Base-by-base conservation (phyloP, 768 basidiomycete species). In the Tremella mesenterica region DNA sequence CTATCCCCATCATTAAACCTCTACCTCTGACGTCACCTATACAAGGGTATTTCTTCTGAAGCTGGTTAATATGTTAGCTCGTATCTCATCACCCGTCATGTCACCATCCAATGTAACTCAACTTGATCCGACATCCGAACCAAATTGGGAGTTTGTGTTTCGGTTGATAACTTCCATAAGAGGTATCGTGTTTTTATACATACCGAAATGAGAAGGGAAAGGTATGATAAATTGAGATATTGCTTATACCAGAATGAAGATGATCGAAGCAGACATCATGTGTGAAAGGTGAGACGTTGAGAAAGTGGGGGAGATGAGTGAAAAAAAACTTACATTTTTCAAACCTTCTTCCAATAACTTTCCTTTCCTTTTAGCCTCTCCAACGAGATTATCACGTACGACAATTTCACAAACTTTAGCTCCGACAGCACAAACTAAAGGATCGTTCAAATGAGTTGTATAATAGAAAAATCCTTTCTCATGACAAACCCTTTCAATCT, bases 401-500 rank as follows among this genome's bases (percentile, higher is more conserved):
- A 60, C 62, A 34, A 64, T 58, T 45, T 60, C 44, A 38, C 39
- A 44, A 14, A 58, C 59, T 29, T 64, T 58, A 10, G 51, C 34
- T 10, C 58, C 66, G 13, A 63, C 56, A 1, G 61, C 58, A 34
- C 48, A 52, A 8, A 44, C 38, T 16, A 60, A 52, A 3, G 63
- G 63, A 36, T 65, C 60, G 36, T 56, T 58, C 29, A 67, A 27
- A 29, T 65, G 65, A 5, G 65, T 65, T 12, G 63, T 67, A 36
- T 61, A 60, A 47, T 44, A 65, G 31, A 64, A 38, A 53, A 56
- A 67, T 12, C 63, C 65, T n/a, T 47, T 25, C 16, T 58, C 45
- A 25, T 43, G 28, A 10, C 48, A 43, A 2, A 44, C 38, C 28
- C 50, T 27, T 18, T 53, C 59, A 29, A 68, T 65, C 25, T 45